Conservation (phyloP, 2,329 filamentous ascomycete species). For the Drechslerella dactyloides region DNA sequence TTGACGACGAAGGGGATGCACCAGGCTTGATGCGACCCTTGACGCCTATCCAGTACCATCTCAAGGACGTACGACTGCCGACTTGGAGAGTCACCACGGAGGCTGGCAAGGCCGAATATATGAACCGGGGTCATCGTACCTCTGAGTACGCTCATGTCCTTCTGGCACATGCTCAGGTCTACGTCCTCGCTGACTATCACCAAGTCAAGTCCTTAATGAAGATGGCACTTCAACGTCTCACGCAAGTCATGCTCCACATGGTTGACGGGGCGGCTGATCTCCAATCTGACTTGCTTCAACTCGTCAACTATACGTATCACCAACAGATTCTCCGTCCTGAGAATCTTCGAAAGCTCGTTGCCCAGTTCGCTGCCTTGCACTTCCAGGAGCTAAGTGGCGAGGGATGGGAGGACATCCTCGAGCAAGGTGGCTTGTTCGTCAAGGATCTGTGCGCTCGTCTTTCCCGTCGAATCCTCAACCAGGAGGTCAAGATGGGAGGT, state of each 20-base stretch:
- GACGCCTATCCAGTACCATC: conserved; percentile 18
- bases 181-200: conserved; percentile 30
- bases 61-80: conserved; percentile 7
- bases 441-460: conserved; percentile 25
- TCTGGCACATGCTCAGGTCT: conserved; percentile 25
- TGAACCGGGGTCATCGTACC: neutral
- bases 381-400: conserved; percentile 21
- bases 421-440: conserved; percentile 26
- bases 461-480: conserved; percentile 5
- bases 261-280: conserved; percentile 8
- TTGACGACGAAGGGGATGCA: neutral
- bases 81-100: conserved; percentile 36
- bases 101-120: conserved; percentile 18
- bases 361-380: conserved; percentile 27
- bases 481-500: conserved; percentile 10
- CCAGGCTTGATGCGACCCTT: neutral
- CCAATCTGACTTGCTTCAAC: conserved; percentile 13
- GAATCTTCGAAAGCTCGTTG: conserved; percentile 23
- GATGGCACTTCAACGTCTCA: conserved; percentile 25
- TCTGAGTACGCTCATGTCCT: conserved; percentile 15
- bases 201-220: conserved; percentile 8
- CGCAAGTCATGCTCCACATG: conserved; percentile 14
- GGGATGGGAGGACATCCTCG: conserved; percentile 15
- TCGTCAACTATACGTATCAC: conserved; percentile 23
- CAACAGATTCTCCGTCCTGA: conserved; percentile 7